A percentile compares a stretch with the other conserved stretches of the same genome.
Evolutionary conservation across 2,329 filamentous ascomycete genomes (phyloP).

Genomic region (Didymella sp.): DNA sequence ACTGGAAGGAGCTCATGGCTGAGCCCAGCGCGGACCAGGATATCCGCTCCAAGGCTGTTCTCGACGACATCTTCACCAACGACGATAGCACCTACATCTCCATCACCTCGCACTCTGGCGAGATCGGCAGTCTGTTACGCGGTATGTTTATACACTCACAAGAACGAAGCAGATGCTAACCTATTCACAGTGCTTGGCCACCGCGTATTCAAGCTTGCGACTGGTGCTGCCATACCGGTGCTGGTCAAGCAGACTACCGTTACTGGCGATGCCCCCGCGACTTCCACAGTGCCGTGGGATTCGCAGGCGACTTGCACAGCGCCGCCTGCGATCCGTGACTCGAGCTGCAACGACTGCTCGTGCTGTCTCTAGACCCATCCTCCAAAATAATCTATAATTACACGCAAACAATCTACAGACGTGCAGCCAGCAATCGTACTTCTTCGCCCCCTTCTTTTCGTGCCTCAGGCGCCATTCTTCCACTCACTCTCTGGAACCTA

Average conservation of each 20-base stretch:
- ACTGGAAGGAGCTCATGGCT: slow-evolving; percentile 58
- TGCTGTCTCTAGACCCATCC: slow-evolving; percentile 33
- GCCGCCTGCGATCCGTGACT: slow-evolving; percentile 39
- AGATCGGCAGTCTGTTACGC: slow-evolving; percentile 62
- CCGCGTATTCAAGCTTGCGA: slow-evolving; percentile 66
- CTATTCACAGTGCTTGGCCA: slow-evolving; percentile 61
- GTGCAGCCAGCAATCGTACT: too few relatives aligned
- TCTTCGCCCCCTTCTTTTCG: too few relatives aligned
- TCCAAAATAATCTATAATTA: too few relatives aligned
- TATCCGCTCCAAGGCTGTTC: slow-evolving; percentile 52
- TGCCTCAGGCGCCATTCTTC: too few relatives aligned
- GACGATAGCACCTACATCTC: slow-evolving; percentile 59
- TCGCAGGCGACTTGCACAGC: slow-evolving; percentile 38
- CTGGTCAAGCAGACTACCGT: slow-evolving; percentile 66
- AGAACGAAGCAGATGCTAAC: slow-evolving; percentile 5
- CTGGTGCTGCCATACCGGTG: slow-evolving; percentile 72
- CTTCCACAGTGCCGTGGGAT: slow-evolving; percentile 38
- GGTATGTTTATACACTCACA: slow-evolving; percentile 23
- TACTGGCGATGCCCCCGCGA: slow-evolving; percentile 39
- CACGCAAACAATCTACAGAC: too few relatives aligned
- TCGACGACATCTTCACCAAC: slow-evolving; percentile 61
- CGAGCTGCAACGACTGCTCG: slow-evolving; percentile 48
- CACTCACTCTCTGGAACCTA: too few relatives aligned
- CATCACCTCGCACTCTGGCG: slow-evolving; percentile 66
- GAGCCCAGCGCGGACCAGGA: slow-evolving; percentile 62